Evolutionary conservation across 495 filamentous ascomycete genomes (phyloP), one percentile per base, ranked within the genome.

Genomic region (Hyaloscypha variabilis): DNA sequence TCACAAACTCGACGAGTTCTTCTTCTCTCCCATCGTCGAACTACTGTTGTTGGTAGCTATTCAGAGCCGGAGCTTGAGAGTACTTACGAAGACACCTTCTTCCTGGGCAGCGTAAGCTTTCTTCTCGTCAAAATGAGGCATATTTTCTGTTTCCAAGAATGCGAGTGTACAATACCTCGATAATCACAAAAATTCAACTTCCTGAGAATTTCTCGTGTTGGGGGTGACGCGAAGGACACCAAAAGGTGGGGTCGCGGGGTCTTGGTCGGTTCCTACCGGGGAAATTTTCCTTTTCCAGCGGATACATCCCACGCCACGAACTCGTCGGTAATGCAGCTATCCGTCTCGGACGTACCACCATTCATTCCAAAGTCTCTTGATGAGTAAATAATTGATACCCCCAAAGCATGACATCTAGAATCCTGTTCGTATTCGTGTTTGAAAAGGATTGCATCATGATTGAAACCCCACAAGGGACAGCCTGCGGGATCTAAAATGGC

Each of bases 21-120:
- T 87, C 82, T 69, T 94, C 90, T n/a, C 88, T 84, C 46, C 88
- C 89, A 70, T 90, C 87, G 65, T 91, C 81, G 62, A 85, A 88
- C 83, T 83, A 25, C 0, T 63, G 60, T 21, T 57, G 31, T 49
- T 69, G 75, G 3, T 62, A 13, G 24, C n/a, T 63, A 25, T 39
- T 64, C 14, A 13, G 60, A 39, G 21, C 54, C 31, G 31, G 31
- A 13, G 13, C 13, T 8, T 13, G 13, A 34, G 31, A 34, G 21
- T 8, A 51, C 62, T 62, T 29, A 63, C 67, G 42, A 69, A 75
- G 46, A 69, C 58, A n/a, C 77, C 77, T 69, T 77, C 77, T 69
- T 80, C 69, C 52, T 83, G 76, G 56, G 68, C 55, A 19, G 74
- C 75, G 60, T 85, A 83, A 8, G 75, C 75, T 61, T 81, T 80